Evolutionary conservation across 441 rosid species (phyloP), one percentile per base, ranked within the genome.

Genomic region (Lagerstroemia fauriei): DNA sequence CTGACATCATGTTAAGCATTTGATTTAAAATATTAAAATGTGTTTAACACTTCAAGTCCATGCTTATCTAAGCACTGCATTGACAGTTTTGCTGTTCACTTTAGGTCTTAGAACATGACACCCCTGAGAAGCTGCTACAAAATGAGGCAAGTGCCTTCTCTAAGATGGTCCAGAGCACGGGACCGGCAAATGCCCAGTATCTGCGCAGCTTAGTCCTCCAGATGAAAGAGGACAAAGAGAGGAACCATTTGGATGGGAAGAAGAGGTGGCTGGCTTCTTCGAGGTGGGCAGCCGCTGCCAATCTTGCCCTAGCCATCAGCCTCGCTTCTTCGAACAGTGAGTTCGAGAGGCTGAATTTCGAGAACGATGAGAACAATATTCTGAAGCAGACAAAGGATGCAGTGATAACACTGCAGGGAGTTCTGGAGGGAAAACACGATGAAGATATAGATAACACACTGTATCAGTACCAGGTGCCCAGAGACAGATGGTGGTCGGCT

Each of bases 401-500:
- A 13, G 71, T 77, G 50, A 29, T 73, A 20, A 73, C 72, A 1
- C 84, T 82, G 71, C 76, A 32, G 73, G 84, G 77, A 25, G 78
- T 82, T 50, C 56, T 82, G 77, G 84, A 78, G 80, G 81, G 84
- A 56, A 77, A 77, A 61, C 84, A 82, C 41, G 63, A 82, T 7
- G 81, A 77, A 56, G 76, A 71, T 29, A 82, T 82, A 44, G 77
- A 77, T 16, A 70, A 72, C 9, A 38, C 72, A 5, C 73, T 82
- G 46, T 14, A 47, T 77, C 77, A 69, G 77, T 82, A 77, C 63
- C 78, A 82, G 61, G 47, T 82, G 25, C 69, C 84, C 61, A 53
- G 73, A 44, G 84, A 77, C 25, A 24, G 84, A 61, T 82, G 84
- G 84, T 82, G 84, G 84, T 77, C 84, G 9, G 4, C 84, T 57